Base-by-base conservation (phyloP, 139 green algal genomes). In the Eudorina sp. region DNA sequence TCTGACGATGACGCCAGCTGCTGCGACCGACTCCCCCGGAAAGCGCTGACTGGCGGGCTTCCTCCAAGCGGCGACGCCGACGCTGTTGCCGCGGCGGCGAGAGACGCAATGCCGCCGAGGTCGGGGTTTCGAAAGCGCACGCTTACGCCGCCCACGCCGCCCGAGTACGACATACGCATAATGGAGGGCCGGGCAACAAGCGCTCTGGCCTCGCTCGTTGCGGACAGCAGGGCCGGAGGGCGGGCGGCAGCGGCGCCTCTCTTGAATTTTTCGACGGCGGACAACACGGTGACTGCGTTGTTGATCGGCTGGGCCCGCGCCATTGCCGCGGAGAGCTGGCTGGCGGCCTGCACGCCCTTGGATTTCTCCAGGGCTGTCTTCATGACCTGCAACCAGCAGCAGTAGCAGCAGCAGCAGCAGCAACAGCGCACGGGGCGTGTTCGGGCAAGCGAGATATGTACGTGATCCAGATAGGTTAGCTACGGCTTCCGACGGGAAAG, bases 381-480 rank as follows among this genome's bases (percentile, higher is more conserved):
- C 80, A 86, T 77, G 62, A 86, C 48, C 60, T 77, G 41, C 4
- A 58, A n/a, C n/a, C n/a, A n/a, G n/a, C n/a, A n/a, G n/a, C n/a
- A n/a, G n/a, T n/a, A n/a, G n/a, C n/a, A n/a, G n/a, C n/a, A n/a
- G n/a, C n/a, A n/a, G n/a, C n/a, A n/a, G n/a, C n/a, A n/a, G n/a
- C n/a, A n/a, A n/a, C n/a, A n/a, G n/a, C n/a, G n/a, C n/a, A n/a
- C n/a, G n/a, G n/a, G n/a, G n/a, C n/a, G n/a, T n/a, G n/a, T n/a
- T n/a, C n/a, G n/a, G n/a, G n/a, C n/a, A n/a, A n/a, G n/a, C n/a
- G n/a, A n/a, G n/a, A n/a, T n/a, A n/a, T n/a, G n/a, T n/a, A n/a
- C n/a, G n/a, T n/a, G n/a, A n/a, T n/a, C n/a, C n/a, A n/a, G n/a
- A n/a, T n/a, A n/a, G n/a, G n/a, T n/a, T n/a, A n/a, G n/a, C n/a